These are phyloP conservation scores for Leccinum uliginosum DNA, from an alignment of 768 basidiomycete genomes.

Conservation along the genomic window DNA sequence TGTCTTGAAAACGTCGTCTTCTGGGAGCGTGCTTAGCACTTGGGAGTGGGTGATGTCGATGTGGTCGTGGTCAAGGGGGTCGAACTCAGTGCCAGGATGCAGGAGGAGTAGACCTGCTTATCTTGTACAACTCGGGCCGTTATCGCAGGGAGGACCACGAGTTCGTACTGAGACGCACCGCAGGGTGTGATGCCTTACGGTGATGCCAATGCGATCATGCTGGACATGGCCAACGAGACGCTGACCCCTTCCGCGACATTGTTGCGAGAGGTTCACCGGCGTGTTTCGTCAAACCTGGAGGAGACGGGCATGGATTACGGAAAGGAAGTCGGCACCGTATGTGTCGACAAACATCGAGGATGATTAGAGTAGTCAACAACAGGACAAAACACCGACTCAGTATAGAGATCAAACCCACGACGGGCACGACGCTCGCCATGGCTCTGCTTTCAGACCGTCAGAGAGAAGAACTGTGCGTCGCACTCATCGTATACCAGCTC, in stretches of 20 bases:
- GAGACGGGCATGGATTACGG: constrained; percentile 29
- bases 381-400: constrained; percentile 27
- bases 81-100: constrained; percentile 25
- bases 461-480: constrained; percentile 44
- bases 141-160: constrained; percentile 21
- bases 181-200: constrained; percentile 29
- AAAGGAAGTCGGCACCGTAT: constrained; percentile 28
- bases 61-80: constrained; percentile 10
- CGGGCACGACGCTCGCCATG: constrained; percentile 22
- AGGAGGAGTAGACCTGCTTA: constrained; percentile 27
- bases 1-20: not conserved
- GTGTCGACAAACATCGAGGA: constrained; percentile 25
- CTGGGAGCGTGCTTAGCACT: constrained; percentile 10
- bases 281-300: constrained; percentile 28
- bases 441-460: constrained; percentile 43
- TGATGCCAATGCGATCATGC: constrained; percentile 26
- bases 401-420: constrained; percentile 6
- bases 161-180: not conserved
- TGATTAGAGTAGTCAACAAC: constrained; percentile 18
- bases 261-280: constrained; percentile 24
- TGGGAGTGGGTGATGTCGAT: constrained; percentile 22
- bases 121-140: constrained; percentile 30
- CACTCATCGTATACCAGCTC: constrained; percentile 1
- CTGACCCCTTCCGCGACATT: constrained; percentile 29
- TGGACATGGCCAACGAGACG: constrained; percentile 27